Base-by-base conservation (phyloP, 352 stramenopile genomes). In the Hyphochytrium catenoides region DNA sequence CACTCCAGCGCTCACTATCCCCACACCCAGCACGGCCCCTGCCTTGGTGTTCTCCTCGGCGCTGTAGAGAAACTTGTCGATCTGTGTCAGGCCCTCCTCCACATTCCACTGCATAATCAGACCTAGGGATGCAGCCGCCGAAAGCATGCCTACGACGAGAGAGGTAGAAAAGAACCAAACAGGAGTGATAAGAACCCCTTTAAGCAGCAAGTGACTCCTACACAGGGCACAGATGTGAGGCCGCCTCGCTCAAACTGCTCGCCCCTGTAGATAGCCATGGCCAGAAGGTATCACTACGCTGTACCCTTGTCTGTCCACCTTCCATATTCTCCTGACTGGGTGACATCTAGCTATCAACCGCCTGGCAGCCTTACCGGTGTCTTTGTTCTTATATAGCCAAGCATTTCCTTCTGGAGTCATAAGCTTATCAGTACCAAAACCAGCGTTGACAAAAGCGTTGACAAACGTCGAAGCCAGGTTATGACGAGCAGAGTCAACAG, bases 351-450 rank as follows among this genome's bases (percentile, higher is more conserved):
- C n/a, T n/a, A n/a, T n/a, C n/a, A n/a, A n/a, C n/a, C n/a, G n/a
- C n/a, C n/a, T n/a, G n/a, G n/a, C n/a, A n/a, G n/a, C n/a, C n/a
- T n/a, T n/a, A n/a, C n/a, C 91, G 47, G 97, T 86, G 57, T 97
- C 93, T 56, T 98, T 98, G 70, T 98, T 98, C 59, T 98, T 98
- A 65, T 96, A 98, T 19, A 98, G 51, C 91, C 91, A 99, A 34
- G 85, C 84, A 51, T 90, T 95, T 36, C 63, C 72, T 24, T 95
- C 78, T 0, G 74, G 74, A 0, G 73, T 87, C 54, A 91, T 75
- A 12, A 91, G 56, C 51, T 96, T 95, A 56, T 99, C 92, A 14
- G 83, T 86, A 41, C 88, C 70, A 56, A 96, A 97, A 2, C 88
- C 90, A 24, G 85, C 83, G 56, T 99, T 99, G 14, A 98, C 91